Conservation (phyloP, 73 alveolate species). For the Vitrella brassicaformis region DNA sequence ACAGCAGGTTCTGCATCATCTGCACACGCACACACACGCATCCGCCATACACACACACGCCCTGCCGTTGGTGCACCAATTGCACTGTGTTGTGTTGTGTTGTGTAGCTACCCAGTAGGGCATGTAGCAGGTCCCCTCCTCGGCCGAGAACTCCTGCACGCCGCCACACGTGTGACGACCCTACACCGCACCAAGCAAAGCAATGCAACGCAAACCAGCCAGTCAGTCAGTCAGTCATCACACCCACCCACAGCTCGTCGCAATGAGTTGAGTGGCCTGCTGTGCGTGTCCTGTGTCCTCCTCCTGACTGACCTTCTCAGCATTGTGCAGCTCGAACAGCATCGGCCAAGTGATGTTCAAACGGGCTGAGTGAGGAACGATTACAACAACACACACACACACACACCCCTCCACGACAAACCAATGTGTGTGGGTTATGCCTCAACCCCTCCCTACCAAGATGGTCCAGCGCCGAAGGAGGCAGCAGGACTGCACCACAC, state of each 20-base stretch:
- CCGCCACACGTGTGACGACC: slow-evolving; percentile 44
- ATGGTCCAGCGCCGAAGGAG: slow-evolving; percentile 36
- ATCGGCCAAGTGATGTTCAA: slow-evolving; percentile 41
- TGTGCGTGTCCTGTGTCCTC: no score
- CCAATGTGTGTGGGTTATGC: background rate
- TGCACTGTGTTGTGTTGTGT: no score
- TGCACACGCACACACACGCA: no score
- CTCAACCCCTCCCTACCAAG: background rate
- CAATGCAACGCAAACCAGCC: background rate
- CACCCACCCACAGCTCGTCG: no score
- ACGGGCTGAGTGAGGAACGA: slow-evolving; percentile 5
- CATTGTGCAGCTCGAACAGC: slow-evolving; percentile 9
- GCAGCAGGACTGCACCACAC: slow-evolving; percentile 10
- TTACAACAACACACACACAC: background rate
- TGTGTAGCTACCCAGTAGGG: slow-evolving; percentile 49
- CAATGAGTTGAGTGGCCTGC: no score
- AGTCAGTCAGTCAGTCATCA: no score
- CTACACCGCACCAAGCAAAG: no score
- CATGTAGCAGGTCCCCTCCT: slow-evolving; percentile 51
- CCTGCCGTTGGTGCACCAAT: no score
- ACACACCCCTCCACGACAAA: background rate
- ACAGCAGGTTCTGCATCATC: slow-evolving; percentile 48
- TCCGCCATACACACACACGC: no score
- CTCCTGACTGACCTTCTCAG: background rate
- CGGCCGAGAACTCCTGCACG: slow-evolving; percentile 52